Conservation (phyloP, 495 filamentous ascomycete species). For the Penicillium silybi region DNA sequence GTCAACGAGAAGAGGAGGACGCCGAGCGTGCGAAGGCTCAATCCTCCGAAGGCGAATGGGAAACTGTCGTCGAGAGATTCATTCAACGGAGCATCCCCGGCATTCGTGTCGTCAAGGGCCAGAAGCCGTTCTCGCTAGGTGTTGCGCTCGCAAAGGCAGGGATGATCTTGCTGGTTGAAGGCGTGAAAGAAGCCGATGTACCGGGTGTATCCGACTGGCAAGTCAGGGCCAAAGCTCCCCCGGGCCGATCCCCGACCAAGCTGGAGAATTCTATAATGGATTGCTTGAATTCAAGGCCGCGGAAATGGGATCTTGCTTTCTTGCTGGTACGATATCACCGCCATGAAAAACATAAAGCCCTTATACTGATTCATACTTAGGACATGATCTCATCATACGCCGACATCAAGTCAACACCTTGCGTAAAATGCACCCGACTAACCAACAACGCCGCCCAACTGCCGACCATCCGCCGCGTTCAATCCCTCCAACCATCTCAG, state of each 20-base stretch:
- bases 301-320: slow-evolving; percentile 42
- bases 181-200: slow-evolving; percentile 12
- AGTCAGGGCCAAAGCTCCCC: slow-evolving; percentile 22
- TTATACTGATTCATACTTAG: slow-evolving; percentile 15
- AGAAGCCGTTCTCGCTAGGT: slow-evolving; percentile 22
- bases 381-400: slow-evolving; percentile 42
- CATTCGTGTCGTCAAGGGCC: slow-evolving; percentile 24
- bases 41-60: slow-evolving; percentile 32
- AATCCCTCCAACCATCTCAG: slow-evolving; percentile 5
- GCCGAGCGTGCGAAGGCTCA: slow-evolving; percentile 26
- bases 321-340: slow-evolving; percentile 31
- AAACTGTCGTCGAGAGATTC: slow-evolving; percentile 29
- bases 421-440: slow-evolving; percentile 36
- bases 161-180: slow-evolving; percentile 30
- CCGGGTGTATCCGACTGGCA: slow-evolving; percentile 31
- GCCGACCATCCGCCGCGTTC: slow-evolving; percentile 29
- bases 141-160: slow-evolving; percentile 34
- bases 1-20: slow-evolving; percentile 23
- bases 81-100: slow-evolving; percentile 23
- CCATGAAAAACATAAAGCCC: background rate
- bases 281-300: slow-evolving; percentile 34
- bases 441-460: slow-evolving; percentile 37
- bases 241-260: slow-evolving; percentile 23
- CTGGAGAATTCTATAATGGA: slow-evolving; percentile 31
- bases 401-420: slow-evolving; percentile 37